Evolutionary conservation across 176 grass and related monocot genomes (phyloP), one percentile per base, ranked within the genome.

Genomic region (Avena insularis): DNA sequence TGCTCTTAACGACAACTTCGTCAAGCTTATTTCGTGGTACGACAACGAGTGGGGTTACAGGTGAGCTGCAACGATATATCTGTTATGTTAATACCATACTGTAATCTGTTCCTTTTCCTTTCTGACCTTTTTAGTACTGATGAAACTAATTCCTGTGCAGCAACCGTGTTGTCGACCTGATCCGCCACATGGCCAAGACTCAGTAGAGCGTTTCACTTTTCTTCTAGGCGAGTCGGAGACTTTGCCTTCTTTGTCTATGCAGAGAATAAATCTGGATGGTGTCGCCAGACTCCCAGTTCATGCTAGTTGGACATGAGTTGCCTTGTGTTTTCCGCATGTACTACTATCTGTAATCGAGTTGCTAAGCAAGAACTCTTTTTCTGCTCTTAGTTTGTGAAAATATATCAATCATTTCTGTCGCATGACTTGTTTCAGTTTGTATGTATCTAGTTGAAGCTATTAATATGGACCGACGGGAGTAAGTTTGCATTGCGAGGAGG

Each of bases 31-130:
- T 20, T 76, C 94, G 1, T 97, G 94, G 94, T 97, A 94, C 0
- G 94, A 97, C 85, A 96, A 96, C 4, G 95, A 94, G 48, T 97
- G 95, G 95, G 95, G 95, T 74, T 97, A 97, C 77, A 93, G 92
- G 92, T 93, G 81, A 66, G 57, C 40, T 35, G 9, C 25, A 11
- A 11, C 19, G 27, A 31, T 2, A 0, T 36, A 48, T 17, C 6
- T 9, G 5, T 6, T 48, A 48, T 48, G 46, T 48, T 1, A 43
- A 49, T 12, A 8, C 15, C 15, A 46, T 43, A 23, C 16, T 2
- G 17, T 13, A 21, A 47, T 71, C 6, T 19, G 15, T 23, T 82
- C 17, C 71, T 0, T 36, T 9, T 55, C 16, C 12, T 25, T 8
- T 35, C 66, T n/a, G 16, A 17, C 47, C 35, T 50, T 2, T 2